phyloP scores from a whole-genome alignment of 257 asterid species.

The Apocynum venetum region DNA sequence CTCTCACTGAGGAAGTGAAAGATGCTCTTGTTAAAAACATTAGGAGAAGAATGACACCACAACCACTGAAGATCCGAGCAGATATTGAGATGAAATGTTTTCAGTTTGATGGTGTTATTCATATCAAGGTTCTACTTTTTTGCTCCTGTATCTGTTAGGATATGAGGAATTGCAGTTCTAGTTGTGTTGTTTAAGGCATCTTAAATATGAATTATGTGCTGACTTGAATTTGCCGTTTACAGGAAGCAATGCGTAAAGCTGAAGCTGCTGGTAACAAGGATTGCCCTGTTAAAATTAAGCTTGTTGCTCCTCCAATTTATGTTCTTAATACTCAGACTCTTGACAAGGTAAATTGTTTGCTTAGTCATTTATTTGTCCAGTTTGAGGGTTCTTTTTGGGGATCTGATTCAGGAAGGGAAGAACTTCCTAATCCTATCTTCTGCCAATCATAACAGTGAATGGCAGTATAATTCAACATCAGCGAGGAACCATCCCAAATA shows the following conservation, averaged over 20 bases:
- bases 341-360: conserved; percentile 56
- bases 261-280: conserved; percentile 95
- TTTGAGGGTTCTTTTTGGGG: not conserved
- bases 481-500: not conserved
- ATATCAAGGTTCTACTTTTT: conserved; percentile 65
- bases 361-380: not conserved
- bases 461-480: not conserved
- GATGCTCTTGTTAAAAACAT: conserved; percentile 78
- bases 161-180: not conserved
- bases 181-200: not conserved
- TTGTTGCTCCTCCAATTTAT: conserved; percentile 88
- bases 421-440: not conserved
- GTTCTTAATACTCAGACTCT: conserved; percentile 89
- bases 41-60: conserved; percentile 96
- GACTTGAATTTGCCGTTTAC: conserved; percentile 8
- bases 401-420: not conserved
- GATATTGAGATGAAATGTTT: conserved; percentile 91
- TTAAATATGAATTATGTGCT: not conserved
- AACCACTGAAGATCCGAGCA: conserved; percentile 83
- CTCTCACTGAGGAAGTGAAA: conserved; percentile 69
- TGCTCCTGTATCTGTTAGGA: conserved; percentile 8
- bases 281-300: conserved; percentile 94
- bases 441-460: not conserved
- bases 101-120: conserved; percentile 95
- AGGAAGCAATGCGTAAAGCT: conserved; percentile 99